Evolutionary conservation across 257 asterid genomes (phyloP).

Genomic region (Solanum piurae): DNA sequence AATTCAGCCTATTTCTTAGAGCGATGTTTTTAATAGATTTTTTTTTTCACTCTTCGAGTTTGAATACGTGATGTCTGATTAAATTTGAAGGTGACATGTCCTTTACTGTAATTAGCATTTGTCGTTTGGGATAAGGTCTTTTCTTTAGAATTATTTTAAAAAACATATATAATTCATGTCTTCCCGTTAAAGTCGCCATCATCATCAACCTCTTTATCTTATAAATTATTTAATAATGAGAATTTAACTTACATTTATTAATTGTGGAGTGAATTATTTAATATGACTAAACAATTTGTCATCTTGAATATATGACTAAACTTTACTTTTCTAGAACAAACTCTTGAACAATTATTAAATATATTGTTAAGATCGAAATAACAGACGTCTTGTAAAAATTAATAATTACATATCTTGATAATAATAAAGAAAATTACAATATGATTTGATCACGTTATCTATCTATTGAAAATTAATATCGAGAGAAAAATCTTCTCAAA

Average conservation of each 20-base stretch:
- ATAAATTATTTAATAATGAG: neutral
- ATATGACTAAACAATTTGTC: neutral
- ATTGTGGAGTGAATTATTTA: neutral
- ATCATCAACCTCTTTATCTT: conserved; percentile 6
- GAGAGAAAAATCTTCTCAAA: accelerated
- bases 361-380: neutral
- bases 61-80: neutral
- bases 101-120: conserved; percentile 13
- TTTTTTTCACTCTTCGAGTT: accelerated
- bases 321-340: neutral
- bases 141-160: neutral
- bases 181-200: conserved; percentile 25
- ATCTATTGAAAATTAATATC: neutral
- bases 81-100: neutral
- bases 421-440: neutral
- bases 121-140: conserved; percentile 14
- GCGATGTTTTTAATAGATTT: neutral
- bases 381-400: neutral
- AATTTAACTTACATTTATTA: neutral
- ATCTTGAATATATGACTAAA: neutral
- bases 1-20: neutral
- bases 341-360: neutral
- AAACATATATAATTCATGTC: neutral
- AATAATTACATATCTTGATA: neutral
- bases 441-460: neutral